phyloP scores from a whole-genome alignment of 2,329 filamentous ascomycete species.

The Neonectria faginata region DNA sequence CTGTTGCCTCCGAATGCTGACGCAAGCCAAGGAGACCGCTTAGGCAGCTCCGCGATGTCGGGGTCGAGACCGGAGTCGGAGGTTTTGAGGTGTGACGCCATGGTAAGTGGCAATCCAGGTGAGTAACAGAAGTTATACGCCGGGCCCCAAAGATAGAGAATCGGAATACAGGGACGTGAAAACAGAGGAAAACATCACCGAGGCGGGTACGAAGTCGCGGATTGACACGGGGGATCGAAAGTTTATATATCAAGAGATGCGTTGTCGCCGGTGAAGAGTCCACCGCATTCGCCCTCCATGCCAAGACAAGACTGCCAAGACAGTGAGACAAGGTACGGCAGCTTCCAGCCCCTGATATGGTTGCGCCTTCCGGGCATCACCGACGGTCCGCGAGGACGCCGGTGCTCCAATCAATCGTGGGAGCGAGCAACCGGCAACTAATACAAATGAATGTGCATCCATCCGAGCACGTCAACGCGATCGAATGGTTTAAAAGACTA shows the following conservation, averaged over 20 bases:
- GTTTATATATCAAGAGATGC: neutral
- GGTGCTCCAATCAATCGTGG: neutral
- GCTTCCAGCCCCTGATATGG: neutral
- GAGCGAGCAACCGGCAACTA: neutral
- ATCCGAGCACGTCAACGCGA: neutral
- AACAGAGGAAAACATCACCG: neutral
- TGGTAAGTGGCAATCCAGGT: neutral
- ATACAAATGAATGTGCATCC: neutral
- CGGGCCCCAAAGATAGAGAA: neutral
- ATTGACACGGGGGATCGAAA: neutral
- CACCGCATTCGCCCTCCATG: neutral
- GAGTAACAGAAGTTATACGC: neutral
- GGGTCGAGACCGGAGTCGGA: constrained; percentile 24
- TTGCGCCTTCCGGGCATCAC: neutral
- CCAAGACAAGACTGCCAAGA: neutral
- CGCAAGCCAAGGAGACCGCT: constrained; percentile 44
- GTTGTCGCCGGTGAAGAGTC: neutral
- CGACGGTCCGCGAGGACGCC: neutral
- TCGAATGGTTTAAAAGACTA: neutral
- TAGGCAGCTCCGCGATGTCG: constrained; percentile 23
- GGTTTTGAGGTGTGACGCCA: constrained; percentile 20
- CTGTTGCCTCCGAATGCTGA: constrained; percentile 52
- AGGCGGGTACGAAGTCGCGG: neutral
- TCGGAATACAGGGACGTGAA: neutral
- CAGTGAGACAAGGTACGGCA: neutral